phyloP scores from a whole-genome alignment of 2,329 filamentous ascomycete species.

The Fonsecaea pugnacius region DNA sequence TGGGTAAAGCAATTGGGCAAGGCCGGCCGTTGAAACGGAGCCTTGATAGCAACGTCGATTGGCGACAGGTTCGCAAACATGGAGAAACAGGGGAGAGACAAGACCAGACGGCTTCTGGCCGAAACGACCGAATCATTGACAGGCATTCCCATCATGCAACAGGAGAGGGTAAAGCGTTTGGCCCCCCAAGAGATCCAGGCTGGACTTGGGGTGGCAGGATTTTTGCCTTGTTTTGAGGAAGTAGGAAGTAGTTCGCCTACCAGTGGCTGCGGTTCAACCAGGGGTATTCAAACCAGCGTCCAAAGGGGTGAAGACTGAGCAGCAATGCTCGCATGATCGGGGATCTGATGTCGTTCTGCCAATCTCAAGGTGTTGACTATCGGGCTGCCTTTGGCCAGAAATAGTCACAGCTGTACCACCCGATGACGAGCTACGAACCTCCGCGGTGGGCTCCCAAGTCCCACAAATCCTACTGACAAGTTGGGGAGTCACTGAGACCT shows the following conservation, averaged over 20 bases:
- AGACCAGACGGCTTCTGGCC: conserved; percentile 18
- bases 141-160: not conserved
- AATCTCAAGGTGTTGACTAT: conserved; percentile 22
- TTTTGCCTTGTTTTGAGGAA: conserved; percentile 6
- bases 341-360: conserved; percentile 27
- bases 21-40: conserved; percentile 27
- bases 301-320: not conserved
- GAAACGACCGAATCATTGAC: conserved; percentile 15
- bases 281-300: conserved; percentile 11
- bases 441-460: conserved; percentile 28
- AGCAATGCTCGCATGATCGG: conserved; percentile 19
- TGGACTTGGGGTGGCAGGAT: not conserved
- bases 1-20: conserved; percentile 23
- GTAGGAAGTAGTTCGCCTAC: conserved; percentile 2
- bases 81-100: conserved; percentile 33
- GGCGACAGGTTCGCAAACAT: conserved; percentile 27
- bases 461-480: conserved; percentile 25
- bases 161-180: not conserved
- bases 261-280: not conserved
- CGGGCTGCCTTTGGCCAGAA: conserved; percentile 30
- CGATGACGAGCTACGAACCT: conserved; percentile 33
- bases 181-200: not conserved
- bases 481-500: conserved; percentile 1
- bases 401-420: conserved; percentile 30
- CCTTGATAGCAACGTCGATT: conserved; percentile 23